A percentile compares a stretch with the other conserved stretches of the same genome.
These are phyloP conservation scores for Amoeboaphelidium occidentale DNA, from an alignment of 371 early-diverging fungal species.

Conservation along the genomic window DNA sequence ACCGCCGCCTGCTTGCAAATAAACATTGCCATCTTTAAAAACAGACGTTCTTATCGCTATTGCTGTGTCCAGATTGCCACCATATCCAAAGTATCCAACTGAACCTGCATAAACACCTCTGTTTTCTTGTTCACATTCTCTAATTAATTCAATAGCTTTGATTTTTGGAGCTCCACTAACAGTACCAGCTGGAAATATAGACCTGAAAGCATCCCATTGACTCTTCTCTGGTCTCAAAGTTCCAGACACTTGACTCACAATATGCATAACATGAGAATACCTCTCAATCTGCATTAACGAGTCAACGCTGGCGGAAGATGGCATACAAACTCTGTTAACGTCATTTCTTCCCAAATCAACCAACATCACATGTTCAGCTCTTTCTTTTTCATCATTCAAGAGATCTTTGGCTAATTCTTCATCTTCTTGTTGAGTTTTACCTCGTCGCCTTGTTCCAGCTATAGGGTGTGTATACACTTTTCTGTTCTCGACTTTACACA, in stretches of 20 bases:
- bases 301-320: constrained; percentile 69
- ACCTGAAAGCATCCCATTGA: constrained; percentile 78
- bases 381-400: constrained; percentile 66
- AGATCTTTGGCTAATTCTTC: constrained; percentile 54
- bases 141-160: constrained; percentile 76
- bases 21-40: constrained; percentile 76
- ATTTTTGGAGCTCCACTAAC: constrained; percentile 93
- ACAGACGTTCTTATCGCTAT: constrained; percentile 93
- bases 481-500: constrained; percentile 68
- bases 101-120: constrained; percentile 90
- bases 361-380: constrained; percentile 88
- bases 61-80: constrained; percentile 77
- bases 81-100: constrained; percentile 81
- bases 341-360: constrained; percentile 96
- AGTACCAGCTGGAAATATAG: constrained; percentile 92
- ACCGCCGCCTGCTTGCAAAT: constrained; percentile 85
- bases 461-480: constrained; percentile 73
- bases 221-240: constrained; percentile 59
- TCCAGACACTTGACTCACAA: constrained; percentile 80
- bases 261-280: constrained; percentile 93
- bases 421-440: constrained; percentile 54
- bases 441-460: constrained; percentile 83
- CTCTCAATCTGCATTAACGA: constrained; percentile 86
- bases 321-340: constrained; percentile 77
- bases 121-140: constrained; percentile 61